phyloP scores from a whole-genome alignment of 148 eudicot genomes.

The Hydrangea macrophylla region DNA sequence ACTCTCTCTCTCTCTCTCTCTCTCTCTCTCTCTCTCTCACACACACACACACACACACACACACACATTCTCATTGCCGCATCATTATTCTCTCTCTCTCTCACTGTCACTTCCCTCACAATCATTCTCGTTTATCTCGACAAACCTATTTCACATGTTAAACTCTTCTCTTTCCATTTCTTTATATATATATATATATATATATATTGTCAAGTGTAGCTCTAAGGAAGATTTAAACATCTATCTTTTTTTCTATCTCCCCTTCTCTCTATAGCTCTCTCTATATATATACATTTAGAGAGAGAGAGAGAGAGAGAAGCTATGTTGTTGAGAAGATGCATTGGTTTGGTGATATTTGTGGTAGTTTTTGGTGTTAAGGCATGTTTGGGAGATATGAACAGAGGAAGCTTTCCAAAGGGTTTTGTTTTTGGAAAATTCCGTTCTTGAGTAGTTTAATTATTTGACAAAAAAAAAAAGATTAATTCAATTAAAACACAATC shows the following conservation, averaged over 20 bases:
- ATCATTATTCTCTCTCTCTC: not conserved
- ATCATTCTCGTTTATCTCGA: not conserved
- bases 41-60: too few species aligned
- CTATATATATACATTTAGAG: not conserved
- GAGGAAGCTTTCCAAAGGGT: constrained; percentile 49
- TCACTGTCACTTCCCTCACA: not conserved
- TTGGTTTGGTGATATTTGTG: constrained; percentile 13
- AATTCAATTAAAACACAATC: too few species aligned
- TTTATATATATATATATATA: too few species aligned
- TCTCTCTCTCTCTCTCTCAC: too few species aligned
- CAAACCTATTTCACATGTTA: not conserved
- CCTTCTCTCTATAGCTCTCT: not conserved
- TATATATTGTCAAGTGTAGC: too few species aligned
- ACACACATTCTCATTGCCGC: too few species aligned
- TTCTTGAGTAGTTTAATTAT: too few species aligned
- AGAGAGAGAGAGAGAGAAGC: not conserved
- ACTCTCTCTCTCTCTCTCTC: constrained; percentile 1
- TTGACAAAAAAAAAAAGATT: too few species aligned
- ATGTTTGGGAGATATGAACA: constrained; percentile 34
- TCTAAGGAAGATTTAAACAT: not conserved
- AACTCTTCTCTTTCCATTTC: not conserved
- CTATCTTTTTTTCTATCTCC: not conserved
- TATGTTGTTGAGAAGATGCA: constrained; percentile 16
- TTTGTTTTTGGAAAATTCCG: too few species aligned
- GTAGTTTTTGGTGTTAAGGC: constrained; percentile 15